Evolutionary conservation across 108 stramenopile species (phyloP).

Genomic region (Parietichytrium sp.): DNA sequence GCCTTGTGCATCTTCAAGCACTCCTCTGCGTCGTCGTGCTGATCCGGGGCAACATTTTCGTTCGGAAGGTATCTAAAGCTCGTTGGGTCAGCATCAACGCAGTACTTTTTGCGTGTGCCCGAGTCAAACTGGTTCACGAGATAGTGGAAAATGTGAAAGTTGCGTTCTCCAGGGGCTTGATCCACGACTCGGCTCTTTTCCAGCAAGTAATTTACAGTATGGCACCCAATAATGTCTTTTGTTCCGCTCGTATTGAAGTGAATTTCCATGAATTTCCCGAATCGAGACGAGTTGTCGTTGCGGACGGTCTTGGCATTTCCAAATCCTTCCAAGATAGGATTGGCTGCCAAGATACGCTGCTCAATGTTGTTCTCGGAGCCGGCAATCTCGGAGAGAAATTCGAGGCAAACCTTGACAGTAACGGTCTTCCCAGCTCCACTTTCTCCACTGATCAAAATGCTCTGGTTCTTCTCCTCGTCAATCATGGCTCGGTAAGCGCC

Average conservation of each 20-base stretch:
- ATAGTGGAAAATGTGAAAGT: constrained; percentile 52
- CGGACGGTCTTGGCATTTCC: constrained; percentile 95
- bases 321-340: constrained; percentile 97
- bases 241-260: constrained; percentile 27
- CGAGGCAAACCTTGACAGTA: constrained; percentile 67
- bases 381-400: constrained; percentile 58
- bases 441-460: constrained; percentile 67
- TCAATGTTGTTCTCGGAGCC: constrained; percentile 68
- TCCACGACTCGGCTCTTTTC: constrained; percentile 50
- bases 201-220: constrained; percentile 48
- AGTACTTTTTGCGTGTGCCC: background rate
- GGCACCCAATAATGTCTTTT: constrained; percentile 15
- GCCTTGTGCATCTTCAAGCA: constrained; percentile 11
- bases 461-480: constrained; percentile 53
- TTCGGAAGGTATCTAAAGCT: background rate
- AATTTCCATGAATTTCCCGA: constrained; percentile 50
- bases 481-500: constrained; percentile 76
- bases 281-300: constrained; percentile 50
- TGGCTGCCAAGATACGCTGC: constrained; percentile 88
- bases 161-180: constrained; percentile 41
- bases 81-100: background rate
- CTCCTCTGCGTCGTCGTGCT: constrained; percentile 42
- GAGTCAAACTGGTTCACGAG: background rate
- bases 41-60: background rate
- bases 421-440: constrained; percentile 71